Evolutionary conservation across 1,139 yeast genomes (phyloP).

Genomic region (Yamadazyma taylorii): DNA sequence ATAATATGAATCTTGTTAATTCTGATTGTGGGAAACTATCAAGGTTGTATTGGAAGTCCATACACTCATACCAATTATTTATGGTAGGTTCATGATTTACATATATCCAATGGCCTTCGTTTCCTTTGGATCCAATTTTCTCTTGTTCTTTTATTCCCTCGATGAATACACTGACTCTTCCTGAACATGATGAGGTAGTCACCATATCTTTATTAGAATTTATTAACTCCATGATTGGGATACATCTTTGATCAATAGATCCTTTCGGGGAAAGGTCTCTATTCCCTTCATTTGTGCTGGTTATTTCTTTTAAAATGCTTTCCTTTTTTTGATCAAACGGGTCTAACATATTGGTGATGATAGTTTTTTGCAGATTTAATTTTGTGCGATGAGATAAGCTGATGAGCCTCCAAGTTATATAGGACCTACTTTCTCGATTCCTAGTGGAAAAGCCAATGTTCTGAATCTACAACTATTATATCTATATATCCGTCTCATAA

Average conservation of each 20-base stretch:
- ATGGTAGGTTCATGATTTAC: slow-evolving; percentile 68
- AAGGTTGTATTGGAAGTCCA: slow-evolving; percentile 24
- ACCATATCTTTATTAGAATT: slow-evolving; percentile 68
- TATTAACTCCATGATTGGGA: slow-evolving; percentile 69
- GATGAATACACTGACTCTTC: slow-evolving; percentile 76
- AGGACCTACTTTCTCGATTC: too few relatives aligned
- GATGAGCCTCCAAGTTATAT: too few relatives aligned
- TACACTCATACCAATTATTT: slow-evolving; percentile 48
- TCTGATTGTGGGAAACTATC: slow-evolving; percentile 8
- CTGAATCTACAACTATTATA: too few relatives aligned
- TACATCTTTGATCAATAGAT: slow-evolving; percentile 66
- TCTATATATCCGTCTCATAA: too few relatives aligned
- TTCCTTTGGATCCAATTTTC: slow-evolving; percentile 81
- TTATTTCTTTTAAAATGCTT: slow-evolving; percentile 56
- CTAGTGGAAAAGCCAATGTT: too few relatives aligned
- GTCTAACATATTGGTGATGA: slow-evolving; percentile 33
- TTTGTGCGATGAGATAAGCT: slow-evolving; percentile 4
- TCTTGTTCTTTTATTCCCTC: slow-evolving; percentile 53
- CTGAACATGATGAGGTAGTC: slow-evolving; percentile 87
- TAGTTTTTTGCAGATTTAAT: neutral
- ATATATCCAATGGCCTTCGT: slow-evolving; percentile 82
- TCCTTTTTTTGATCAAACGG: slow-evolving; percentile 70
- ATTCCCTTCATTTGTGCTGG: slow-evolving; percentile 36
- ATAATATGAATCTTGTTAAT: slow-evolving; percentile 56
- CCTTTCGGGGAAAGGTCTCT: slow-evolving; percentile 87